These are phyloP conservation scores for Diospyros kaki DNA, from an alignment of 148 eudicot species.

Conservation along the genomic window DNA sequence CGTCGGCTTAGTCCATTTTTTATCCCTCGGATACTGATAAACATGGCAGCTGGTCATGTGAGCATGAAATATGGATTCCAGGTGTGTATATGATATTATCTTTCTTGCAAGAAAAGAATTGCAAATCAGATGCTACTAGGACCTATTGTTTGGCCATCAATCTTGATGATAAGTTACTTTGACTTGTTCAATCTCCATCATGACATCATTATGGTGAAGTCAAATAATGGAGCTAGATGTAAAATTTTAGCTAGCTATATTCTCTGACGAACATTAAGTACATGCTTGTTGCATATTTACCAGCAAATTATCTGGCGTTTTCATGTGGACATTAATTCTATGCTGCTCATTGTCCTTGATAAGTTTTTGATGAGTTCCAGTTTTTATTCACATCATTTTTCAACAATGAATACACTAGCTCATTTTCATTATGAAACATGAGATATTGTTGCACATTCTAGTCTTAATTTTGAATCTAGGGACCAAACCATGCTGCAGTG, in stretches of 20 bases:
- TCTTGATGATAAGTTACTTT: background rate
- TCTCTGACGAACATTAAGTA: background rate
- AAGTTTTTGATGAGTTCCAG: background rate
- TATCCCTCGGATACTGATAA: conserved; percentile 87
- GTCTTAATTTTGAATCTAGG: conserved; percentile 74
- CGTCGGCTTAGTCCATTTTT: conserved; percentile 95
- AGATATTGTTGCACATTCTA: conserved; percentile 31
- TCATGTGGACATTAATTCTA: background rate
- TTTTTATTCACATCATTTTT: background rate
- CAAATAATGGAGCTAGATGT: background rate
- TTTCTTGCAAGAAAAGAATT: background rate
- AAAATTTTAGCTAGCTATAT: background rate
- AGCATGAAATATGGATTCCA: conserved; percentile 98
- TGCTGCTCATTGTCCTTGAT: background rate
- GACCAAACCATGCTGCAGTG: conserved; percentile 99
- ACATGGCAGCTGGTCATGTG: conserved; percentile 98
- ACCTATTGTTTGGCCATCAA: background rate
- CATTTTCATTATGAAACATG: background rate
- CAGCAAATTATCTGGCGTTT: background rate
- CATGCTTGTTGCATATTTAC: background rate
- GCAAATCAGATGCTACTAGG: background rate
- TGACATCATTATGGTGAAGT: background rate
- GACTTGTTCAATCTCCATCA: background rate
- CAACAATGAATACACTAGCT: background rate
- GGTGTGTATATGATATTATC: conserved; percentile 39